Evolutionary conservation across 495 filamentous ascomycete genomes (phyloP), one percentile per base, ranked within the genome.

Genomic region (Hypoxylon fragiforme): DNA sequence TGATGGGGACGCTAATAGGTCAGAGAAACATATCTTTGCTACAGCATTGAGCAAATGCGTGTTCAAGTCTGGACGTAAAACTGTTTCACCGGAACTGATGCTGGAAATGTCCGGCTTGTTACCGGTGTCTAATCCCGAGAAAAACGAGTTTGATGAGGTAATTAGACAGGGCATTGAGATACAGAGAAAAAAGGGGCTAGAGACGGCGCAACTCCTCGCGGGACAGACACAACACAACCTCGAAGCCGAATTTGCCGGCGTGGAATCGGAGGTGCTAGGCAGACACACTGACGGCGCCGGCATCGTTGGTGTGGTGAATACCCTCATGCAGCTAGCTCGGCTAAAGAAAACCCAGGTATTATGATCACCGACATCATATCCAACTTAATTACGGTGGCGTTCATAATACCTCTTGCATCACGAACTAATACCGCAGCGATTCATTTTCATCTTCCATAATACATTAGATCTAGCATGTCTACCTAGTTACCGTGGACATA

Each of bases 11-110:
- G 74, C 70, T n/a, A 72, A 74, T 56, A 78, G 83, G 55, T 73
- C 73, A 16, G 62, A 67, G 22, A 71, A 73, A 53, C 73, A 74
- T 48, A 76, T 97, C 26, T 83, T 87, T 54, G 92, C 92, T 1
- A 86, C 84, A 2, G 86, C 82, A 3, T 60, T 97, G 11, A 86
- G 83, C 59, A 92, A 95, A 74, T 97, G 95, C 65, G 91, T 95
- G 1, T 86, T 90, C 62, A 97, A 97, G 75, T 83, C 87, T 62
- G 91, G 91, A 0, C 75, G 92, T 19, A 73, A 90, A 55, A 97
- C 92, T 11, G 80, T 96, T 13, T 80, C 88, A 36, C 90, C 92
- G 11, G 90, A 92, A 71, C 76, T 86, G 31, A 79, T 92, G 22
- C 71, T 97, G 6, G 70, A 81, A 41, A 78, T 84, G 34, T 82